Percentiles rank a stretch among this genome's conserved stretches.
phyloP scores from a whole-genome alignment of 1,139 yeast genomes.

The Hemisphaericaspora xylofermentans region DNA sequence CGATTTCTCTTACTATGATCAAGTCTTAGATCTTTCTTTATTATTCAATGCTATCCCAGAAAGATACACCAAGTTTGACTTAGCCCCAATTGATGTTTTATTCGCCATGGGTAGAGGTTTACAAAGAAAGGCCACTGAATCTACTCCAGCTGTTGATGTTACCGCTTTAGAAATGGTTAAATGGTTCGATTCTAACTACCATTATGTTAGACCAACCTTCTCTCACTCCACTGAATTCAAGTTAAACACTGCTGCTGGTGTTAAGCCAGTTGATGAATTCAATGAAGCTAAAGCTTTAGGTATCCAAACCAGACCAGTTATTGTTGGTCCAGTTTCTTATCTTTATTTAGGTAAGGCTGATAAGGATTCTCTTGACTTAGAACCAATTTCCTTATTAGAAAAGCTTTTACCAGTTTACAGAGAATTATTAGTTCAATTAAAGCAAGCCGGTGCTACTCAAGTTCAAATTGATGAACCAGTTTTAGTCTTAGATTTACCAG shows the following conservation, averaged over 20 bases:
- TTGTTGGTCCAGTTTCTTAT: conserved; percentile 95
- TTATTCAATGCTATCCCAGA: conserved; percentile 95
- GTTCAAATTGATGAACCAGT: conserved; percentile 98
- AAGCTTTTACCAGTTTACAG: conserved; percentile 91
- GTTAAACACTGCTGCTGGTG: conserved; percentile 69
- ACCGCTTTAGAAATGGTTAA: conserved; percentile 99
- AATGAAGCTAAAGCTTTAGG: conserved; percentile 97
- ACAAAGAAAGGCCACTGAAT: conserved; percentile 92
- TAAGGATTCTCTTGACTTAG: conserved; percentile 93
- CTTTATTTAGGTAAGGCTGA: conserved; percentile 96
- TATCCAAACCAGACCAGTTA: conserved; percentile 93
- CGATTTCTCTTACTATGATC: conserved; percentile 98
- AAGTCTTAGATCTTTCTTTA: conserved; percentile 87
- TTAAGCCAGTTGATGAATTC: conserved; percentile 96
- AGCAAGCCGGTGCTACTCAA: conserved; percentile 90
- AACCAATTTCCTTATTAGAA: conserved; percentile 84
- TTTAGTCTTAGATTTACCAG: conserved; percentile 90
- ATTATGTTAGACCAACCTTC: conserved; percentile 98
- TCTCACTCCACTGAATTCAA: conserved; percentile 94
- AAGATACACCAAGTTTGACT: conserved; percentile 89
- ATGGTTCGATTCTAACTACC: conserved; percentile 99
- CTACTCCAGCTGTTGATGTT: conserved; percentile 89
- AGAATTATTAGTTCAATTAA: conserved; percentile 82
- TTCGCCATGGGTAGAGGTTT: conserved; percentile 99
- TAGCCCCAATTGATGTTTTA: conserved; percentile 86